Evolutionary conservation across 2,329 filamentous ascomycete species (phyloP).

Genomic region (Cladophialophora immunda): DNA sequence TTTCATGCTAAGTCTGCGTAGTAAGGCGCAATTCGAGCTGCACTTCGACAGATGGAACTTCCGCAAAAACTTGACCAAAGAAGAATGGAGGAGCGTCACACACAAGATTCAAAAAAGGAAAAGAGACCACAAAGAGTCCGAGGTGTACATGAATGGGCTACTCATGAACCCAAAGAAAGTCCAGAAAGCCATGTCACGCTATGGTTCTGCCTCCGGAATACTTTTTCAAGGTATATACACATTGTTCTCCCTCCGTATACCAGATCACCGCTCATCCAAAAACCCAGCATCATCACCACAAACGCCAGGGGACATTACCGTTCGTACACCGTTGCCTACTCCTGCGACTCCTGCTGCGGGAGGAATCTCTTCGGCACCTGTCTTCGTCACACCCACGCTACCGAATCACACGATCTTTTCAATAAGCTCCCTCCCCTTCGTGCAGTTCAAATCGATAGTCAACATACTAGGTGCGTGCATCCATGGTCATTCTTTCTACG

Average conservation of each 20-base stretch:
- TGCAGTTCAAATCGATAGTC: background rate
- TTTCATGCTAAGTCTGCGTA: no score
- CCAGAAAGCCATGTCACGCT: slow-evolving; percentile 10
- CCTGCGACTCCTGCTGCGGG: background rate
- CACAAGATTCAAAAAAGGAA: slow-evolving; percentile 16
- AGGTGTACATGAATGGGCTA: slow-evolving; percentile 14
- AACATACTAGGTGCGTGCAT: background rate
- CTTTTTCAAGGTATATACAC: background rate
- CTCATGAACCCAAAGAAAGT: slow-evolving; percentile 8
- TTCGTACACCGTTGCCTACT: background rate
- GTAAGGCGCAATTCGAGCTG: slow-evolving; percentile 14
- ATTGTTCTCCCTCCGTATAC: background rate
- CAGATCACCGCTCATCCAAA: background rate
- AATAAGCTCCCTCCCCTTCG: background rate
- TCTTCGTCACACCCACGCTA: background rate
- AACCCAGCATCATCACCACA: slow-evolving; percentile 5
- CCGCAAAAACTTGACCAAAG: slow-evolving; percentile 19
- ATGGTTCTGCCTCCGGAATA: background rate
- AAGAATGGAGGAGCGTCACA: slow-evolving; percentile 20
- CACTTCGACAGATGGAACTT: slow-evolving; percentile 18
- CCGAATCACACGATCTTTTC: background rate
- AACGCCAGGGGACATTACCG: slow-evolving; percentile 7
- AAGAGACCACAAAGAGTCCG: slow-evolving; percentile 18
- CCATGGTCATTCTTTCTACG: background rate
- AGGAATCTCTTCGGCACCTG: no score